Evolutionary conservation across 768 basidiomycete species (phyloP).

Genomic region (Cubamyces lactineus): DNA sequence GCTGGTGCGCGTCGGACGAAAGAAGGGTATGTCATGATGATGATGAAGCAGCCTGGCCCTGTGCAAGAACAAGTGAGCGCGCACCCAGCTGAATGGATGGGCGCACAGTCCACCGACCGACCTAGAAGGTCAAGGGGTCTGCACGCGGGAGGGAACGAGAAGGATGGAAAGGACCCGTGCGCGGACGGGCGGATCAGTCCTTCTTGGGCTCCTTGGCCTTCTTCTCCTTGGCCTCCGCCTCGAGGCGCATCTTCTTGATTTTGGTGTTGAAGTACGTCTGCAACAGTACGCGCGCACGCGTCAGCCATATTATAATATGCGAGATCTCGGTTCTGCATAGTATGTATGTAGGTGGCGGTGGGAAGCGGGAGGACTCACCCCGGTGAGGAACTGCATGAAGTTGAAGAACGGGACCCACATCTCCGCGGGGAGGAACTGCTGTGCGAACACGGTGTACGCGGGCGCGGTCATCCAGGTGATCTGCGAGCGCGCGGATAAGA

Average conservation of each 20-base stretch:
- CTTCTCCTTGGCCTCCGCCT: constrained; percentile 48
- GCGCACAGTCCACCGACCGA: no score
- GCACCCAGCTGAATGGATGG: no score
- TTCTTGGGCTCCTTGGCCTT: constrained; percentile 45
- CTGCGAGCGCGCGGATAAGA: no score
- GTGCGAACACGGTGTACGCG: constrained; percentile 72
- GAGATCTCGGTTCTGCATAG: no score
- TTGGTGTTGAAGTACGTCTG: constrained; percentile 78
- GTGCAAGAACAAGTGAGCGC: background rate
- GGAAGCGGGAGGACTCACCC: constrained; percentile 50
- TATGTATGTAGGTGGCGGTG: background rate
- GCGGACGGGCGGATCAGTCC: constrained; percentile 24
- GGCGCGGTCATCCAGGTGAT: constrained; percentile 83
- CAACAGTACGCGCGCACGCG: background rate
- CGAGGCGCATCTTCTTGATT: constrained; percentile 63
- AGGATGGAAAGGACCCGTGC: background rate
- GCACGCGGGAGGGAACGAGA: no score
- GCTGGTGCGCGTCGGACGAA: background rate
- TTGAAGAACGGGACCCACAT: constrained; percentile 92
- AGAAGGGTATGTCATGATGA: background rate
- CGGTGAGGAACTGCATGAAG: constrained; percentile 71
- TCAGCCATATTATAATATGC: background rate
- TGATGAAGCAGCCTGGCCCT: background rate
- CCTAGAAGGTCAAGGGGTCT: no score
- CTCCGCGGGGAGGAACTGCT: constrained; percentile 80